Evolutionary conservation across 179 eudicot species (phyloP).

Genomic region (Beta lomatogona): DNA sequence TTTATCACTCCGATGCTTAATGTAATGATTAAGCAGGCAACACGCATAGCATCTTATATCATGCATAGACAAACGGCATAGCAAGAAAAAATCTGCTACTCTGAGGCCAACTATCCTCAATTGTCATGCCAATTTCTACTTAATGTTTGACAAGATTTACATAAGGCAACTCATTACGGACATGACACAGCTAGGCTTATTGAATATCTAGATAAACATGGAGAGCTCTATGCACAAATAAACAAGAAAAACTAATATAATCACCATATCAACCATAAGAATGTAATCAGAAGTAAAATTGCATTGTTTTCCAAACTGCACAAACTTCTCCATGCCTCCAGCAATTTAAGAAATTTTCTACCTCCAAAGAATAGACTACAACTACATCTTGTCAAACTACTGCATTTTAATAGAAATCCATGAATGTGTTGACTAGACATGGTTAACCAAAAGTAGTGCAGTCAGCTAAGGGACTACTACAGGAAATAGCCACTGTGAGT

Average conservation of each 20-base stretch:
- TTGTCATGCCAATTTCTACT: neutral
- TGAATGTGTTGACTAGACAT: neutral
- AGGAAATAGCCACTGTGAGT: neutral
- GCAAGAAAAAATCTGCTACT: neutral
- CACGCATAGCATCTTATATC: neutral
- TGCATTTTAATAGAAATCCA: neutral
- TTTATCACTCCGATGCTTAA: conserved; percentile 2
- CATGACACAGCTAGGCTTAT: neutral
- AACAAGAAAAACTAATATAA: neutral
- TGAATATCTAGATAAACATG: neutral
- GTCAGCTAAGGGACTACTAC: neutral
- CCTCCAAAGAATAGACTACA: neutral
- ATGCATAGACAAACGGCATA: neutral
- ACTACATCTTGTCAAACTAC: neutral
- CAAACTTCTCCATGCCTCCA: neutral
- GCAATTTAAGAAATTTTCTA: conserved; percentile 4
- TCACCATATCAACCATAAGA: neutral
- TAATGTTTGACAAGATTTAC: neutral
- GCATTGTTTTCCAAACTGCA: neutral
- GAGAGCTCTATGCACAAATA: neutral
- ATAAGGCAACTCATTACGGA: neutral
- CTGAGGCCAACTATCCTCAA: neutral
- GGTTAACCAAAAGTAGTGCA: neutral
- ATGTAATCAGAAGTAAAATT: neutral
- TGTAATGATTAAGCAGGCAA: neutral